These are phyloP conservation scores for Aspergillus homomorphus DNA, from an alignment of 495 filamentous ascomycete genomes.

Conservation along the genomic window DNA sequence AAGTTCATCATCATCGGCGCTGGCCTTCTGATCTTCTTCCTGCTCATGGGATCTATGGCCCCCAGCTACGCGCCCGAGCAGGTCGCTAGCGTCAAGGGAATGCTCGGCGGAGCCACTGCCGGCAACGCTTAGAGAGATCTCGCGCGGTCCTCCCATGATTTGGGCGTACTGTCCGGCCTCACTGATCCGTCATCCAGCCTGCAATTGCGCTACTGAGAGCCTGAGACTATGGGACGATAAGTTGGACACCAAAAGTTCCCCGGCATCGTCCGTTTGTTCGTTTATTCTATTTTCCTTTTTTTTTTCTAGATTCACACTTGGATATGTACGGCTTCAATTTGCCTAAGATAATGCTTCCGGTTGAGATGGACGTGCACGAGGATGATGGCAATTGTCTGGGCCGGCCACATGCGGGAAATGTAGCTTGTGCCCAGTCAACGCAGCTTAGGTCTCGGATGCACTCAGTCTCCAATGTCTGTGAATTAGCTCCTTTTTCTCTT, in stretches of 20 bases:
- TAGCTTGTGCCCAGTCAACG: constrained; percentile 23
- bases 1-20: constrained; percentile 67
- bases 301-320: not conserved
- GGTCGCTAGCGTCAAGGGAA: constrained; percentile 39
- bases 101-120: constrained; percentile 41
- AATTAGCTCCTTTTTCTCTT: constrained; percentile 24
- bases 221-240: not conserved
- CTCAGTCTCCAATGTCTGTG: constrained; percentile 9
- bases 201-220: not conserved
- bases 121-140: constrained; percentile 32
- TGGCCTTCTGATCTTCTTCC: constrained; percentile 60
- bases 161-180: not conserved
- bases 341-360: constrained; percentile 16
- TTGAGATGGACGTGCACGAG: constrained; percentile 5
- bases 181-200: not conserved
- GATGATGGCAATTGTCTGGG: constrained; percentile 15
- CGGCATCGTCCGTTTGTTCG: not conserved
- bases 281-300: not conserved
- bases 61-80: constrained; percentile 44
- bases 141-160: not conserved
- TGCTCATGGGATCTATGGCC: constrained; percentile 62
- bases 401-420: constrained; percentile 40
- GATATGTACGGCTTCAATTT: constrained; percentile 8
- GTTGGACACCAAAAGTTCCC: not conserved
- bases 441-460: constrained; percentile 20